These are phyloP conservation scores for Botryotinia convoluta DNA, from an alignment of 2,329 filamentous ascomycete species.

Conservation along the genomic window DNA sequence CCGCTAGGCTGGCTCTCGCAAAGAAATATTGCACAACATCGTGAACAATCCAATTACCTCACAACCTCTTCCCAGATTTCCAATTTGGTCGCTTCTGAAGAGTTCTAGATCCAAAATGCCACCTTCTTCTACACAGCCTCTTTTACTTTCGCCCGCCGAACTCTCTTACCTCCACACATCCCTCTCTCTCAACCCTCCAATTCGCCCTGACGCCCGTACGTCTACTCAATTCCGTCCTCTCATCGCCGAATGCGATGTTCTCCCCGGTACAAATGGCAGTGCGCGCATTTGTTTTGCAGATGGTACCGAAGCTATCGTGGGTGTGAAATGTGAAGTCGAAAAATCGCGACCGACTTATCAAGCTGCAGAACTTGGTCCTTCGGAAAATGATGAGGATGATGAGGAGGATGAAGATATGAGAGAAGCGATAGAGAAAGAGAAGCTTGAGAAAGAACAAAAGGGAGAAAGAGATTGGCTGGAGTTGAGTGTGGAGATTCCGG, in stretches of 20 bases:
- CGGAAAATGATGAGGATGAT: slow-evolving; percentile 38
- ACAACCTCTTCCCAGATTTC: background rate
- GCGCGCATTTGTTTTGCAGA: slow-evolving; percentile 92
- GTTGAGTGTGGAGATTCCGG: slow-evolving; percentile 87
- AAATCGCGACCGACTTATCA: slow-evolving; percentile 50
- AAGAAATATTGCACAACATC: slow-evolving; percentile 15
- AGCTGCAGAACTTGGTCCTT: slow-evolving; percentile 30
- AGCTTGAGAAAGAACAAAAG: slow-evolving; percentile 42
- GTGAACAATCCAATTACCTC: background rate
- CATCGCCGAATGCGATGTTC: slow-evolving; percentile 83
- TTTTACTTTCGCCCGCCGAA: slow-evolving; percentile 88
- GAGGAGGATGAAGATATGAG: slow-evolving; percentile 44
- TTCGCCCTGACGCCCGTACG: slow-evolving; percentile 82
- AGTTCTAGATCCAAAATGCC: slow-evolving; percentile 47
- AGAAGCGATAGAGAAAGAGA: slow-evolving; percentile 34
- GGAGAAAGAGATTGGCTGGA: slow-evolving; percentile 75
- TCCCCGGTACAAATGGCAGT: slow-evolving; percentile 87
- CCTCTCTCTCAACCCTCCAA: slow-evolving; percentile 75
- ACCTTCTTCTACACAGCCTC: slow-evolving; percentile 54
- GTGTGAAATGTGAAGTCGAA: slow-evolving; percentile 93
- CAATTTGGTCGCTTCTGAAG: background rate
- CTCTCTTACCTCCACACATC: slow-evolving; percentile 92
- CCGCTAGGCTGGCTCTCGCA: slow-evolving; percentile 4
- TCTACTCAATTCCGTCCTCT: slow-evolving; percentile 87
- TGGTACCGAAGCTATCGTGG: slow-evolving; percentile 92